Base-by-base conservation (phyloP, 2,329 filamentous ascomycete species). In the Metarhizium sp. region DNA sequence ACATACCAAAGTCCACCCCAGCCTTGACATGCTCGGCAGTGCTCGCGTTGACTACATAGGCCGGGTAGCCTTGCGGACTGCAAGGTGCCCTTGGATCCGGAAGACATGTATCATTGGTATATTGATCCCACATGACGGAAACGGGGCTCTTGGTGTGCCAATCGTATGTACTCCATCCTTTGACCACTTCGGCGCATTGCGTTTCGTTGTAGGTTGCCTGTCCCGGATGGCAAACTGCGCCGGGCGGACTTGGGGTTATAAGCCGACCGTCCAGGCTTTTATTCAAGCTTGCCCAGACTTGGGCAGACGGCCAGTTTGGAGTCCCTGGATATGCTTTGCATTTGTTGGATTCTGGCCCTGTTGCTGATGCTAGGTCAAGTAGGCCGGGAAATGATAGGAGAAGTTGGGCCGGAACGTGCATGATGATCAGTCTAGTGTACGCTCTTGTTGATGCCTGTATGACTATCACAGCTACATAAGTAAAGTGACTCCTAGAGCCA, bases 301-400 rank as follows among this genome's bases (percentile, higher is more conserved):
- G 60, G 13, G 70, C 57, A 1, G 71, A 73, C 0, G 80, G 80
- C 80, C 79, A 82, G 50, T 63, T 63, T 7, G 63, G 29, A 14
- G 73, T 71, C 20, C 70, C 72, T 2, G 77, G 78, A 49, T 73
- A 75, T 2, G 75, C 69, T 63, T 79, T 81, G 67, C 78, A 81
- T 49, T 18, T 7, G 42, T 18, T 45, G 6, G 42, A 18, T 45
- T 11, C 13, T 7, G 42, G n/a, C 6, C 42, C 7, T 7, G 42
- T 16, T 18, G 42, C 42, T 16, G n/a, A 16, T 16, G 42, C 1
- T 7, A 20, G n/a, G 42, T 13, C 42, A 45, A 16, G n/a, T 7
- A 45, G 42, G 42, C 42, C 14, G 42, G 42, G n/a, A 45, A 45
- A 1, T 7, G 14, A 18, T 18, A 45, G 42, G 7, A 45, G 42